These are phyloP conservation scores for Populus pruinosa DNA, from an alignment of 345 rosid genomes.

Conservation along the genomic window DNA sequence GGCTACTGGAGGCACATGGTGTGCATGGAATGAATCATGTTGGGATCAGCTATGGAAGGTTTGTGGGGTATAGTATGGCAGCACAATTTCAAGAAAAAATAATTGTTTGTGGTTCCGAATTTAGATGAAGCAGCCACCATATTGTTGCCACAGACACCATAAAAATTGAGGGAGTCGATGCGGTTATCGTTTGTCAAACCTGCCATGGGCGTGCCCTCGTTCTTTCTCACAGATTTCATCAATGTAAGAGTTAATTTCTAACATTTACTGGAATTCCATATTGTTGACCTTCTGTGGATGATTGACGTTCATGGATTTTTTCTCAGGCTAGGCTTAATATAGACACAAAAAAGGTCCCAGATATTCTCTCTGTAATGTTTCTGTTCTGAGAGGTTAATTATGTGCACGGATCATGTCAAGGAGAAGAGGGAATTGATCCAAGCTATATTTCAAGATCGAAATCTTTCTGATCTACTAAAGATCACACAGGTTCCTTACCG, in stretches of 20 bases:
- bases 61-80: constrained; percentile 72
- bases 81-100: constrained; percentile 47
- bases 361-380: not conserved
- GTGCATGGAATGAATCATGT: constrained; percentile 48
- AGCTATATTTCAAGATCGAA: constrained; percentile 26
- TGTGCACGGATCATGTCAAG: constrained; percentile 29
- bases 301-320: not conserved
- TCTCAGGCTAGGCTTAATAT: not conserved
- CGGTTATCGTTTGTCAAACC: constrained; percentile 54
- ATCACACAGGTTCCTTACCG: constrained; percentile 24
- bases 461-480: constrained; percentile 24
- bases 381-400: constrained; percentile 18
- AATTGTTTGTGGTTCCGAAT: constrained; percentile 54
- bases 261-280: not conserved
- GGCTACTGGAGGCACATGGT: constrained; percentile 50
- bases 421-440: constrained; percentile 37
- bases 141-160: constrained; percentile 65
- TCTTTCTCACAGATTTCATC: constrained; percentile 33
- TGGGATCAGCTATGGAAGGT: constrained; percentile 80
- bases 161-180: constrained; percentile 59
- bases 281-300: not conserved
- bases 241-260: constrained; percentile 6
- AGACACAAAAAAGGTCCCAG: too few species aligned
- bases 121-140: constrained; percentile 63
- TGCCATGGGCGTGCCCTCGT: constrained; percentile 20